A percentile compares a stretch with the other conserved stretches of the same genome.
Evolutionary conservation across 2,329 filamentous ascomycete species (phyloP).

Genomic region (Fonsecaea pedrosoi): DNA sequence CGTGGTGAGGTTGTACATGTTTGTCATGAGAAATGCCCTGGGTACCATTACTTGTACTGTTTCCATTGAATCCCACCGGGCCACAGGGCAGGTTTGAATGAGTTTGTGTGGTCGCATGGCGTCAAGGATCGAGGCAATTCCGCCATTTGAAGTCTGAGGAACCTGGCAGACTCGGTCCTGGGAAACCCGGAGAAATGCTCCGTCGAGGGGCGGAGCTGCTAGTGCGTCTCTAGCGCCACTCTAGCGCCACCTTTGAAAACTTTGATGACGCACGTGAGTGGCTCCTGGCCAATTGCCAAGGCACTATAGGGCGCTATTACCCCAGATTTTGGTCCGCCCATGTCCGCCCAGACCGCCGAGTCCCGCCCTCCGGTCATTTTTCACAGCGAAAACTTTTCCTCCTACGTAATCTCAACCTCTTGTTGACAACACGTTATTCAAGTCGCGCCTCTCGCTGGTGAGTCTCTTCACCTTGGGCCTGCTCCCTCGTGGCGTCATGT

Average conservation of each 20-base stretch:
- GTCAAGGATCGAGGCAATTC: slow-evolving; percentile 7
- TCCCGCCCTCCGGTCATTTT: slow-evolving; percentile 21
- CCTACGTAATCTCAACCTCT: slow-evolving; percentile 32
- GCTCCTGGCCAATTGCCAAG: neutral
- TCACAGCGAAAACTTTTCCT: slow-evolving; percentile 11
- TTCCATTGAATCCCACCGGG: neutral
- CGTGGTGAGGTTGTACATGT: slow-evolving; percentile 28
- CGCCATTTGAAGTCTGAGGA: neutral
- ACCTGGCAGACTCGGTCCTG: neutral
- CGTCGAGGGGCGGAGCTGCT: neutral
- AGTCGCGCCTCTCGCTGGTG: neutral
- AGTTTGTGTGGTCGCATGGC: slow-evolving; percentile 1
- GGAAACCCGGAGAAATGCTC: neutral
- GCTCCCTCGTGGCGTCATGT: slow-evolving; percentile 13
- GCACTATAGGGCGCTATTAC: neutral
- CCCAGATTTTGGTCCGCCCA: slow-evolving; percentile 14
- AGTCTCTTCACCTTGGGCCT: neutral
- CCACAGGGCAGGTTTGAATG: neutral
- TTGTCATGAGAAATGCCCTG: slow-evolving; percentile 27
- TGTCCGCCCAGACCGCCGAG: slow-evolving; percentile 2
- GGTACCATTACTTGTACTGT: neutral
- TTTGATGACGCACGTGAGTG: slow-evolving; percentile 25
- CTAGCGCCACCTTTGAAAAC: slow-evolving; percentile 15
- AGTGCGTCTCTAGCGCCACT: too few relatives aligned
- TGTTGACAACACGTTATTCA: slow-evolving; percentile 32